Evolutionary conservation across 1,139 yeast genomes (phyloP), one percentile per base, ranked within the genome.

Genomic region (Blastobotrys capitulatus): DNA sequence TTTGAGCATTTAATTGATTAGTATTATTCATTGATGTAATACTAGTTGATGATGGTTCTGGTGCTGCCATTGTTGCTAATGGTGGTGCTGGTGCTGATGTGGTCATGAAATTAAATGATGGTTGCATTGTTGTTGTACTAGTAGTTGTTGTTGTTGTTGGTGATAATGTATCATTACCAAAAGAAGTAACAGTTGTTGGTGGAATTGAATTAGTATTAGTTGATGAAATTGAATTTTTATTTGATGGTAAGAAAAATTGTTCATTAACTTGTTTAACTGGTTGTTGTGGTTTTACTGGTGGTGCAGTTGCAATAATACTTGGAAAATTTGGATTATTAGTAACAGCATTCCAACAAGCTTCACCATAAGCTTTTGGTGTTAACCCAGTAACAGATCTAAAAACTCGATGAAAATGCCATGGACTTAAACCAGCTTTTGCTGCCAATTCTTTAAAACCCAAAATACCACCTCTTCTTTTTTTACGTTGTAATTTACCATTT

Each of bases 331-430:
- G 60, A 42, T 54, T 54, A 8, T 60, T 46, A 25, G 63, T 80
- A 58, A 84, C 74, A 54, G 72, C 83, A 58, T 82, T 86, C 79
- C 87, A 84, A 65, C 95, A 86, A 57, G 83, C 83, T 62, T 87
- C 95, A 47, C 96, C 96, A 60, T 87, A 87, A 6, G 87, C 84
- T 70, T 87, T 86, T 35, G 95, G 95, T 0, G 96, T 87, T 54
- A 86, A 75, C 1, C 92, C 90, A 15, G 95, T 85, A 51, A 87
- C 88, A 38, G 84, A 79, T 66, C 88, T 83, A 71, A 87, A 87
- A 34, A 87, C 95, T 49, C 96, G 73, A 70, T 87, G 96, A 67
- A 87, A 87, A 68, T 87, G 96, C 96, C 96, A 87, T n/a, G 96
- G 95, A 22, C 87, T 79, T 52, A 87, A 75, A 57, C 84, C 86